Base-by-base conservation (phyloP, 2,329 filamentous ascomycete species). In the Trichothecium sympodiale region DNA sequence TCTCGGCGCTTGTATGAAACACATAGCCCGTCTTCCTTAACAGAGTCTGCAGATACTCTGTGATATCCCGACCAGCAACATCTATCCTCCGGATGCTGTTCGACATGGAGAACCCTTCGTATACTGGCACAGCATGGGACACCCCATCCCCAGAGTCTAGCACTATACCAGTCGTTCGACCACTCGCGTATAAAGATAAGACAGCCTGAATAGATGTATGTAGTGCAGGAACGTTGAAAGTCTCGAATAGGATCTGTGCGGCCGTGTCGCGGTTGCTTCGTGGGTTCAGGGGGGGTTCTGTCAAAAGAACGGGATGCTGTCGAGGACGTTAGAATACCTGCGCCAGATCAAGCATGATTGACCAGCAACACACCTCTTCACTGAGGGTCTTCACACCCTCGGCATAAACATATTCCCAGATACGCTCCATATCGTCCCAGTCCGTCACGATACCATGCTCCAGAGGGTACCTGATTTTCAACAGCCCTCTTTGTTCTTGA, bases 401-500 rank as follows among this genome's bases (percentile, higher is more conserved):
- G 39, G 84, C 84, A 58, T 96, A 98, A 36, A 98, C 87, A 54
- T 94, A 91, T 52, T 93, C 84, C 91, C 91, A 98, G 62, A 98
- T 98, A 65, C 86, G 80, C 68, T 98, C 91, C 91, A 98, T 98
- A 55, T 98, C 91, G 56, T 96, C 91, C 91, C 91, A 98, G 61
- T 98, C 87, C 48, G 91, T 98, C 43, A 98, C 91, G 51, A 98
- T 93, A 49, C 91, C 91, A 58, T 98, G 91, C 64, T 96, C 91
- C 37, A 98, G 67, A 31, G 91, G 91, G 57, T 96, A 96, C 46
- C 79, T 74, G 50, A 98, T 95, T 73, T 96, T 98, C 49, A 98
- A 71, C 42, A 98, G 67, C 3, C 91, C 91, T 52, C 89, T 78
- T 52, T 94, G 71, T 54, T 96, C 88, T 40, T 89, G 88, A 14